Conservation (phyloP, 345 rosid genomes). For the Angophora floribunda region DNA sequence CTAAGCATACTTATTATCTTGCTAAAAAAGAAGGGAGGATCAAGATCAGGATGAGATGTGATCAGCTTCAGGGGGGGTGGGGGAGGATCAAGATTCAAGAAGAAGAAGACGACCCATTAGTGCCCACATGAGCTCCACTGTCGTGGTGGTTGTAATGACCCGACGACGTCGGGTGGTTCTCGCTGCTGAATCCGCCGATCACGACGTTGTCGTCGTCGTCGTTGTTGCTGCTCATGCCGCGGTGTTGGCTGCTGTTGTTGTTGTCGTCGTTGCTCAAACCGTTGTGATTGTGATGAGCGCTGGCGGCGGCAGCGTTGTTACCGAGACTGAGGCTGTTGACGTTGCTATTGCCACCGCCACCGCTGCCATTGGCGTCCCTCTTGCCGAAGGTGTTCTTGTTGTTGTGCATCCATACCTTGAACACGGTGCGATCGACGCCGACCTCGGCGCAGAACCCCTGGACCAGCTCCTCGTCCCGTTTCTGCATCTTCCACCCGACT, state of each 20-base stretch:
- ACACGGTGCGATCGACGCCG: slow-evolving; percentile 56
- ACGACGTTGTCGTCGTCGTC: not conserved
- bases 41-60: not conserved
- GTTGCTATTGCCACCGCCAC: not conserved
- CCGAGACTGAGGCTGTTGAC: not conserved
- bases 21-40: not conserved
- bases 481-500: slow-evolving; percentile 87
- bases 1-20: slow-evolving; percentile 16
- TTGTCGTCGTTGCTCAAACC: not conserved
- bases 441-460: slow-evolving; percentile 56
- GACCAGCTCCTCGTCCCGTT: slow-evolving; percentile 54
- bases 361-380: not conserved
- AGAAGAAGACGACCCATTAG: slow-evolving; percentile 42
- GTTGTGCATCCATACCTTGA: slow-evolving; percentile 98
- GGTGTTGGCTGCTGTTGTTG: not conserved
- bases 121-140: slow-evolving; percentile 11
- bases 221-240: not conserved
- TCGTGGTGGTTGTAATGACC: slow-evolving; percentile 6
- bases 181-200: slow-evolving; percentile 1
- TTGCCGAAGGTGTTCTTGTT: slow-evolving; percentile 64
- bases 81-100: slow-evolving; percentile 12
- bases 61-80: not conserved
- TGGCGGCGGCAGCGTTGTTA: not conserved
- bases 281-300: not conserved
- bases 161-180: not conserved